A percentile compares a stretch with the other conserved stretches of the same genome.
phyloP scores from a whole-genome alignment of 495 filamentous ascomycete genomes.

The Neurospora sp. region DNA sequence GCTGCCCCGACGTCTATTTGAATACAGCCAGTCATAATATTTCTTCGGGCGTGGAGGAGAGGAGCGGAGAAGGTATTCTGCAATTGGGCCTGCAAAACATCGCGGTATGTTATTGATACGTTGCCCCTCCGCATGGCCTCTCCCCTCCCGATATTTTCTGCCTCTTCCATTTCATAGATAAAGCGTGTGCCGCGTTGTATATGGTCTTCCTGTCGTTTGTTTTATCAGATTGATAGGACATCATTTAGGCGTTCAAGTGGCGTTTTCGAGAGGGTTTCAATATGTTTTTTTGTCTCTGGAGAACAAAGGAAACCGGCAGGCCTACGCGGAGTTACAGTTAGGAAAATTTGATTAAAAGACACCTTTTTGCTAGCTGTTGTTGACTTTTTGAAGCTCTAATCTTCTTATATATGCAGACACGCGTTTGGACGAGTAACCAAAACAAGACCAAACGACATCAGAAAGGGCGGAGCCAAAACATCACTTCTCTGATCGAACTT shows the following conservation, averaged over 20 bases:
- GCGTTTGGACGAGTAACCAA: background rate
- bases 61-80: background rate
- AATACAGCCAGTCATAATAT: background rate
- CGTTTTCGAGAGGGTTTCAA: background rate
- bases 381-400: background rate
- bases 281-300: background rate
- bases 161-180: background rate
- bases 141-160: background rate
- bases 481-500: background rate
- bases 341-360: background rate
- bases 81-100: background rate
- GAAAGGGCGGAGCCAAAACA: background rate
- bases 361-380: background rate
- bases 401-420: background rate
- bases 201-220: background rate
- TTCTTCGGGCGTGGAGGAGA: background rate
- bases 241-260: background rate
- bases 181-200: background rate
- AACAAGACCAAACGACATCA: background rate
- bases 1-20: constrained; percentile 43
- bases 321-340: background rate
- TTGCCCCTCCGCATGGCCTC: background rate
- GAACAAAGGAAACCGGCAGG: background rate
- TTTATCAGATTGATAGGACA: background rate
- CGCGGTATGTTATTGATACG: background rate